Conservation (phyloP, 2,329 filamentous ascomycete species). For the Nothophaeocryptopus gaeumannii region DNA sequence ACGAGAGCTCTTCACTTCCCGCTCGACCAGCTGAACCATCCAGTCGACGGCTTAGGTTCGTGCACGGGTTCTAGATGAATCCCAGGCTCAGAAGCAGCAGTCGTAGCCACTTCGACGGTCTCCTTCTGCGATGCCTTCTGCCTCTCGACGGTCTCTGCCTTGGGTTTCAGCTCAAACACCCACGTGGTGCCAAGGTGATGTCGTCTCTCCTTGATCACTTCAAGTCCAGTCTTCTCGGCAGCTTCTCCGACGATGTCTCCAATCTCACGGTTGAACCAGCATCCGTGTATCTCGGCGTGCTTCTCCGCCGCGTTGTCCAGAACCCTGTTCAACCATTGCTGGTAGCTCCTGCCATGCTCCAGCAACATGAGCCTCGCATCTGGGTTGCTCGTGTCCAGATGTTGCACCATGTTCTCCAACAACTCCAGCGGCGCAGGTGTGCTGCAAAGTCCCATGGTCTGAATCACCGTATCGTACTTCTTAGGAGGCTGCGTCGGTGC, state of each 20-base stretch:
- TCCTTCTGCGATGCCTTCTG: not conserved
- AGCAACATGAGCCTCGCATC: conserved; percentile 48
- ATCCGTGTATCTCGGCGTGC: conserved; percentile 50
- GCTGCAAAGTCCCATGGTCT: conserved; percentile 53
- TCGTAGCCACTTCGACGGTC: no score
- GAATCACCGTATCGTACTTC: conserved; percentile 50
- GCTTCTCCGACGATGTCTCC: conserved; percentile 48
- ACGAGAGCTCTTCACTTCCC: no score
- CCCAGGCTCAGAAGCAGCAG: no score
- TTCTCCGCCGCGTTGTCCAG: conserved; percentile 46
- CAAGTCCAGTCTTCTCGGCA: conserved; percentile 46
- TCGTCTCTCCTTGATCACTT: conserved; percentile 46
- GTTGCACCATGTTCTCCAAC: conserved; percentile 43
- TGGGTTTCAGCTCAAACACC: conserved; percentile 48
- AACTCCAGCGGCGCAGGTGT: conserved; percentile 45
- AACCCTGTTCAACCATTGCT: conserved; percentile 47
- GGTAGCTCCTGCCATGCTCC: conserved; percentile 51
- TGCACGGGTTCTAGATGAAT: no score
- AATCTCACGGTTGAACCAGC: conserved; percentile 55
- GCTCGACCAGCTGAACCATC: conserved; percentile 15
- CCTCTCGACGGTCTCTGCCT: conserved; percentile 1
- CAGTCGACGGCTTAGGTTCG: not conserved
- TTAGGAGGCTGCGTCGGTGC: conserved; percentile 34
- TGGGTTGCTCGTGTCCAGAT: conserved; percentile 40
- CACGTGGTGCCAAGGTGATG: conserved; percentile 51